Base-by-base conservation (phyloP, 768 basidiomycete genomes). In the Termitomyces sp. region DNA sequence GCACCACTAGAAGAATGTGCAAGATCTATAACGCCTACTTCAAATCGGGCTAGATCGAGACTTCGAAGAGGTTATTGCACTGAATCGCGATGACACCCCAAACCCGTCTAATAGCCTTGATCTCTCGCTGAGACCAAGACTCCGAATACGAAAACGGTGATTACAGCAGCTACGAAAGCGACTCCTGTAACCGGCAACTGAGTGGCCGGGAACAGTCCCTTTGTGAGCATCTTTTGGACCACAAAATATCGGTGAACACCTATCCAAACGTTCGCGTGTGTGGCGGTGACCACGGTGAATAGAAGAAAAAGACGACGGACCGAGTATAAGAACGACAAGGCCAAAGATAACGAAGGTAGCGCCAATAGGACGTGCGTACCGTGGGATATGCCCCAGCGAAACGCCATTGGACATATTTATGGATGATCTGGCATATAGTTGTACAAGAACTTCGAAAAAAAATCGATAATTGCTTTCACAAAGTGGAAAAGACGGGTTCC, bases 131-230 rank as follows among this genome's bases (percentile, higher is more conserved):
- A 59, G n/a, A 65, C 59, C 45, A 67, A 30, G 12, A 67, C 50
- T 10, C 56, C 59, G 44, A 67, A 67, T 8, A 67, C 53, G 26
- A 65, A 24, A 40, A 61, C 30, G 26, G 61, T 50, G 26, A 67
- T 55, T 12, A 58, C 44, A 24, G 61, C 53, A 26, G n/a, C n/a
- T n/a, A n/a, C n/a, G n/a, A n/a, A n/a, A n/a, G n/a, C n/a, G 65
- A 76, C 69, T 12, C 68, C 67, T 2, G 73, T 73, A 9, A 77
- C 67, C 5, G 77, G 73, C 14, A 77, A 47, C 9, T 82, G 72
- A 14, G 83, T 80, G 20, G 77, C 78, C 3, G 84, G 83, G 65
- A 84, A 86, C 48, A 73, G 62, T 8, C 83, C 82, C 34, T 76
- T 74, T 2, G 75, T 70, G 55, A 86, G 72, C 10, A 81, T 77